These are phyloP conservation scores for Trichophaea hybrida DNA, from an alignment of 2,329 filamentous ascomycete species.

Conservation along the genomic window DNA sequence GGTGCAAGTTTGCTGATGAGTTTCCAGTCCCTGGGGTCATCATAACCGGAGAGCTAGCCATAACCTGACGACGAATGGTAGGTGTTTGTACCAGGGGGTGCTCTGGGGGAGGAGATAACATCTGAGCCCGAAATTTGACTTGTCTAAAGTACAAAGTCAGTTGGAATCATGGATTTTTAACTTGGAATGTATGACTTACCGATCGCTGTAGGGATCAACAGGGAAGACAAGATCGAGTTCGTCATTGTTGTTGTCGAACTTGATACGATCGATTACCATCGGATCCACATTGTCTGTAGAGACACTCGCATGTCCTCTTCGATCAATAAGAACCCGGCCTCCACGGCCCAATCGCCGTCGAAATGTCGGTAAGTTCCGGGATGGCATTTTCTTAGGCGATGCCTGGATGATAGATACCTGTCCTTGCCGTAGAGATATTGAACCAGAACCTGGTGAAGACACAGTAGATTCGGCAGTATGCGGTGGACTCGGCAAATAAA, in stretches of 20 bases:
- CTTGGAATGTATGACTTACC: slow-evolving; percentile 11
- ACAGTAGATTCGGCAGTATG: slow-evolving; percentile 15
- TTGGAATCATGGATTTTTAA: not conserved
- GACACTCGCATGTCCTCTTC: slow-evolving; percentile 50
- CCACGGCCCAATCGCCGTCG: slow-evolving; percentile 72
- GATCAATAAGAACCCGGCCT: slow-evolving; percentile 77
- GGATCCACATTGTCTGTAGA: slow-evolving; percentile 37
- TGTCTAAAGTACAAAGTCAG: slow-evolving; percentile 7
- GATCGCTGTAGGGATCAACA: slow-evolving; percentile 47
- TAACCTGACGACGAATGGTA: slow-evolving; percentile 9
- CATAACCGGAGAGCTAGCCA: slow-evolving; percentile 11
- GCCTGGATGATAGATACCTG: slow-evolving; percentile 29
- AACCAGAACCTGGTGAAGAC: slow-evolving; percentile 33
- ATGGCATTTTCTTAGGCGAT: slow-evolving; percentile 27
- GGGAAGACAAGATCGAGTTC: slow-evolving; percentile 37
- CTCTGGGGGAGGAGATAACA: slow-evolving; percentile 23
- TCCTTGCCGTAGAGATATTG: not conserved
- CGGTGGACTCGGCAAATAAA: slow-evolving; percentile 22
- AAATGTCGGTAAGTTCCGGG: slow-evolving; percentile 46
- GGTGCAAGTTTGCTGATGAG: not conserved
- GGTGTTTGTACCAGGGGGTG: slow-evolving; percentile 1
- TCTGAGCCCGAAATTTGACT: slow-evolving; percentile 20
- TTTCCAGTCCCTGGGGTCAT: slow-evolving; percentile 4
- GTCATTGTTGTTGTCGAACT: slow-evolving; percentile 72
- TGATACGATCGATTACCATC: slow-evolving; percentile 54